These are phyloP conservation scores for Boletus coccyginus DNA, from an alignment of 768 basidiomycete genomes.

Conservation along the genomic window DNA sequence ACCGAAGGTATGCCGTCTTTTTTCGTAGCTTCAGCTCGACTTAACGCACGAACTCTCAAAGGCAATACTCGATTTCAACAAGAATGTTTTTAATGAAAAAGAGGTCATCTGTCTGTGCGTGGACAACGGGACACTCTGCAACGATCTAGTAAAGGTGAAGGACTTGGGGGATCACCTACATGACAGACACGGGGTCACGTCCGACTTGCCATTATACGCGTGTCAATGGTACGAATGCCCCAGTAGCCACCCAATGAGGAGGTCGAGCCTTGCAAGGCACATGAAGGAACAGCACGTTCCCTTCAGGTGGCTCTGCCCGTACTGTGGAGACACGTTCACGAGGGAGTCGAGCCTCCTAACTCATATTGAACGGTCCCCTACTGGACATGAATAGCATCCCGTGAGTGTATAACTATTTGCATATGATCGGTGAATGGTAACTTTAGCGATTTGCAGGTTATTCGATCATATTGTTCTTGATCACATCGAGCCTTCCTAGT, in stretches of 20 bases:
- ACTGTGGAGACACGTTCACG: background rate
- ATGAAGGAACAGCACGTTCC: conserved; percentile 9
- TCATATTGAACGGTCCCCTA: background rate
- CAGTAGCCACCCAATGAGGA: background rate
- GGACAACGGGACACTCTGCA: background rate
- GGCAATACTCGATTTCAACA: conserved; percentile 4
- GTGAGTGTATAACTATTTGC: background rate
- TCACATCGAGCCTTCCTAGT: background rate
- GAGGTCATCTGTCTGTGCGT: conserved; percentile 6
- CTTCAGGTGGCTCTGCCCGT: conserved; percentile 8
- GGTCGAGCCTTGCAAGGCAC: conserved; percentile 10
- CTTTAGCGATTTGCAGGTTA: background rate
- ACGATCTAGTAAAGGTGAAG: background rate
- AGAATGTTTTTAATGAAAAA: background rate
- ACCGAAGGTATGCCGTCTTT: conserved; percentile 3
- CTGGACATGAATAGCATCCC: background rate
- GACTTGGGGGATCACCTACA: conserved; percentile 8
- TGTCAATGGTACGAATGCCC: conserved; percentile 12
- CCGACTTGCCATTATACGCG: background rate
- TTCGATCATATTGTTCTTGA: background rate
- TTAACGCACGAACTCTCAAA: background rate
- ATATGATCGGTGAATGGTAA: background rate
- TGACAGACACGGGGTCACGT: background rate
- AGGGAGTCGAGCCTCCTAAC: background rate
- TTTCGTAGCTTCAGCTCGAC: background rate